Evolutionary conservation across 257 asterid genomes (phyloP), one percentile per base, ranked within the genome.

Genomic region (Solanum sejunctum): DNA sequence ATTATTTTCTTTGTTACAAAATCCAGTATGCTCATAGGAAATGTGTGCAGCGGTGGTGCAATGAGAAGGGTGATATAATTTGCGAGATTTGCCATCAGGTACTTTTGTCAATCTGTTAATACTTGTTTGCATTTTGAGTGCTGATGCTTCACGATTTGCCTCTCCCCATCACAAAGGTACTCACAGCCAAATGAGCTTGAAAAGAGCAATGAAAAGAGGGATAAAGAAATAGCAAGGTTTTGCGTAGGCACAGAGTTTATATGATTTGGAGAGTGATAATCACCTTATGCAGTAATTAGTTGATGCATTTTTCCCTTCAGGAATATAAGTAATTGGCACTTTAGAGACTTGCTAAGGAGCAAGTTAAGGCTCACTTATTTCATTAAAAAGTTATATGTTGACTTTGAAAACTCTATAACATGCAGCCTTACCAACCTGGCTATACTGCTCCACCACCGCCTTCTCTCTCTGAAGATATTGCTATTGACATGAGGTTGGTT

Each of bases 81-180:
- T 91, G 93, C 36, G 93, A 91, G 90, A 91, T 91, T 41, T 91
- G 93, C 77, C 90, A 88, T 84, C 93, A 91, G 90, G 93, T 89
- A 26, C 66, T 52, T 78, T 78, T 7, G 26, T 52, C 83, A 52
- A 52, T 17, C 49, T 51, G 83, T 28, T 51, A 16, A 16, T 77
- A 52, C 41, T 45, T 13, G 41, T 77, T 78, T 78, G 49, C 47
- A 16, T 16, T 78, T 52, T 26, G 63, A 9, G 64, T 52, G 83
- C 17, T 52, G 83, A 52, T 52, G 47, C 83, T 78, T 51, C 66
- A 28, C 10, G 64, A 52, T 21, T 52, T 78, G 23, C 49, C 64
- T 78, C 26, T 6, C n/a, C 26, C 83, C 49, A 52, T 78, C 49
- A 28, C 43, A 52, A 26, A 51, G n/a, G 64, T n/a, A 26, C 64